Percentiles rank a stretch among this genome's conserved stretches.
Conservation (phyloP, 2,329 filamentous ascomycete species). For the Ophiostoma quercus region DNA sequence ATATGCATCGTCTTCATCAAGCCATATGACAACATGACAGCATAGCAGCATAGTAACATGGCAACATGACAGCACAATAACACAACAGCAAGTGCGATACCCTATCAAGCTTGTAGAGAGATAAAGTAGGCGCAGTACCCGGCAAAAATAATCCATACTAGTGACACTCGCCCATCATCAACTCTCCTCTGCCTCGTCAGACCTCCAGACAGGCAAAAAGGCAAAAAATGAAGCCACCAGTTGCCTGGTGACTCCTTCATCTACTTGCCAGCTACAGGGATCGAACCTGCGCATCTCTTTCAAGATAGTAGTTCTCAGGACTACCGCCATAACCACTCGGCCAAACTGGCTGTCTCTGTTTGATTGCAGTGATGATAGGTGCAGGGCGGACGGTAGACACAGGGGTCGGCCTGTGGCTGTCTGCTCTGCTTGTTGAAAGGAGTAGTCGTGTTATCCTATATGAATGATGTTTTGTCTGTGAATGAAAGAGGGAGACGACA, state of each 20-base stretch:
- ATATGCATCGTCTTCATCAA: too few relatives aligned
- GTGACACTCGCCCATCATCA: not conserved
- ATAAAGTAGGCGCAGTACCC: too few relatives aligned
- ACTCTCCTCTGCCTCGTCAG: not conserved
- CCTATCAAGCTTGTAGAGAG: too few relatives aligned
- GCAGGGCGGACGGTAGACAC: conserved; percentile 4
- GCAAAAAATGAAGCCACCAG: conserved; percentile 12
- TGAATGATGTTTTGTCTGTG: not conserved
- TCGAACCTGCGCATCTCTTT: conserved; percentile 29
- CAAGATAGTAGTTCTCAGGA: conserved; percentile 29
- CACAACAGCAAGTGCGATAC: too few relatives aligned
- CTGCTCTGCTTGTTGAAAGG: conserved; percentile 17
- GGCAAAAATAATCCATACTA: not conserved
- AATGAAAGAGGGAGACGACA: not conserved
- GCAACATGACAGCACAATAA: too few relatives aligned
- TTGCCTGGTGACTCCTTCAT: not conserved
- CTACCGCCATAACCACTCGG: conserved; percentile 29
- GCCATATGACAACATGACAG: too few relatives aligned
- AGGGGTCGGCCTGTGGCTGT: conserved; percentile 6
- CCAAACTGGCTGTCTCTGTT: conserved; percentile 26
- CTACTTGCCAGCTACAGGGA: conserved; percentile 28
- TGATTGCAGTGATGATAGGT: conserved; percentile 13
- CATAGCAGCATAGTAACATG: too few relatives aligned
- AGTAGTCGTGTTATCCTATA: conserved; percentile 15
- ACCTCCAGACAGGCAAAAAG: not conserved